Percentiles rank a stretch among this genome's conserved stretches.
Conservation (phyloP, 169 alveolate species). For the Plasmodium reichenowi region DNA sequence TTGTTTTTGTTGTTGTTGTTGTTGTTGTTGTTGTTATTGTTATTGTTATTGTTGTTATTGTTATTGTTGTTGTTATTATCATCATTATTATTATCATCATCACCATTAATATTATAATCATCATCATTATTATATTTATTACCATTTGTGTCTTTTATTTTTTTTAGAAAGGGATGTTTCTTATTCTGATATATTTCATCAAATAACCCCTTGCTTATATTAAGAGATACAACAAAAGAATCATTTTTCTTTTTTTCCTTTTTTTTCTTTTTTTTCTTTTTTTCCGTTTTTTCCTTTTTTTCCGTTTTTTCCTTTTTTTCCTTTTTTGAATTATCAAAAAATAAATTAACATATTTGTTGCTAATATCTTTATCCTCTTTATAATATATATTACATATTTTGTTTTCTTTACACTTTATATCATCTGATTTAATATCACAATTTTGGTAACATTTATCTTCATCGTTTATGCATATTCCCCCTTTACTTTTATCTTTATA, state of each 20-base stretch:
- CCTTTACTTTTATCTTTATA: too few species aligned
- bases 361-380: neutral
- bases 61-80: neutral
- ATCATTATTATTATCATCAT: neutral
- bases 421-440: too few species aligned
- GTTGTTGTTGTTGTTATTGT: neutral
- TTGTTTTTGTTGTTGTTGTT: neutral
- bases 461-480: too few species aligned
- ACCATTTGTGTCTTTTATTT: neutral
- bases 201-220: slow-evolving; percentile 22
- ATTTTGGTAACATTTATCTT: too few species aligned
- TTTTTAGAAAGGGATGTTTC: neutral
- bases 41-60: neutral
- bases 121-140: neutral
- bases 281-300: neutral
- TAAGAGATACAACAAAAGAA: neutral
- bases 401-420: too few species aligned
- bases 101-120: neutral
- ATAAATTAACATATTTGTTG: too few species aligned
- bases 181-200: slow-evolving; percentile 33
- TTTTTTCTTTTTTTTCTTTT: neutral
- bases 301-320: neutral
- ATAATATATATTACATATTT: neutral
- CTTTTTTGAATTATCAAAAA: neutral
- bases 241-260: neutral